Evolutionary conservation across 306 rosid genomes (phyloP), one percentile per base, ranked within the genome.

Genomic region (Glycine latifolia): DNA sequence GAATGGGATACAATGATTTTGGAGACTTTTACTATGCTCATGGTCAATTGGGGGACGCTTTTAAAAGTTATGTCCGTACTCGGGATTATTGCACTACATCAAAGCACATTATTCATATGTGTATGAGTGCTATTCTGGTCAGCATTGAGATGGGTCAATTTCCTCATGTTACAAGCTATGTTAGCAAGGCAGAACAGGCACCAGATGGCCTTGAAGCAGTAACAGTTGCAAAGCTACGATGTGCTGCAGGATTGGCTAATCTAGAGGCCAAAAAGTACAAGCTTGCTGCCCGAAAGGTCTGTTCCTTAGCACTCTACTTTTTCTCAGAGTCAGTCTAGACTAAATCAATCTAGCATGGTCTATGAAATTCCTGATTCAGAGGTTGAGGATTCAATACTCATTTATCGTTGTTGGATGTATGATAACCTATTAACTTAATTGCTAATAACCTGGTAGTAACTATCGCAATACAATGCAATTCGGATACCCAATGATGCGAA

Each of bases 131-230:
- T 4, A 96, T 94, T 88, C 86, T 96, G 68, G 99, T 96, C 87
- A 92, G 98, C 91, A 96, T 96, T 72, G 99, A 96, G 91, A 92
- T 92, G 97, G 97, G 99, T 81, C 99, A 94, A 82, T 94, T 96
- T 86, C 74, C 98, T 79, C 99, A 96, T 81, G 97, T 91, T 55
- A 79, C 95, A 39, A 96, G 97, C 91, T 92, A 96, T 80, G 97
- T 92, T 15, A 86, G 87, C 86, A 96, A 92, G 89, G 98, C 99
- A 71, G 97, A 96, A 83, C 97, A 92, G 83, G 82, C 90, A 50
- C 82, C 84, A 2, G 97, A 96, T 52, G 89, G 88, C 71, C 91
- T 86, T 76, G 99, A 92, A 17, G 20, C 85, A 16, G 35, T 90
- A 83, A 83, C 85, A 73, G 9, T 73, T 47, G 88, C 97, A 54